phyloP scores from a whole-genome alignment of 805 yeast genomes.

The Myxozyma neotropica region DNA sequence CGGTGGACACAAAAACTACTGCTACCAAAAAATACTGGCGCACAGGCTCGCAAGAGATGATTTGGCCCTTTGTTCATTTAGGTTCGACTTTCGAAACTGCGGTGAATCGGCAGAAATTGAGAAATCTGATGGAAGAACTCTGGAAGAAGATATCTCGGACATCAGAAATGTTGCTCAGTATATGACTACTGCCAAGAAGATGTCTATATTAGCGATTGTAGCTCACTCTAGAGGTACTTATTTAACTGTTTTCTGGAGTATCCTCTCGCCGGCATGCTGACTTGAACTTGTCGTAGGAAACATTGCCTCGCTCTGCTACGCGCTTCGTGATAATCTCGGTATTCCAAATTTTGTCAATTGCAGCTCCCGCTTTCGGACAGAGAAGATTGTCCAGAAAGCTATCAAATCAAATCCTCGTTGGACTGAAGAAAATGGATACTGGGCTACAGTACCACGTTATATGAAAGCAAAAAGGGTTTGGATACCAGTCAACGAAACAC shows the following conservation, averaged over 20 bases:
- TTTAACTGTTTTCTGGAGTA: neutral
- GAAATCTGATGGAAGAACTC: slow-evolving; percentile 47
- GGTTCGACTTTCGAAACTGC: slow-evolving; percentile 86
- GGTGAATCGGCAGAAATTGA: slow-evolving; percentile 68
- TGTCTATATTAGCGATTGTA: slow-evolving; percentile 59
- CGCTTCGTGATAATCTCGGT: slow-evolving; percentile 47
- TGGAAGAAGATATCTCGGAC: slow-evolving; percentile 71
- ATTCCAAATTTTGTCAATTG: slow-evolving; percentile 73
- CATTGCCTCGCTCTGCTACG: slow-evolving; percentile 75
- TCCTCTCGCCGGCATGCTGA: neutral
- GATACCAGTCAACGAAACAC: slow-evolving; percentile 55
- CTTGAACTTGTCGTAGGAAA: slow-evolving; percentile 38
- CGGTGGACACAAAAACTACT: slow-evolving; percentile 80
- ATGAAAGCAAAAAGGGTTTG: slow-evolving; percentile 51
- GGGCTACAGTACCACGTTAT: slow-evolving; percentile 50
- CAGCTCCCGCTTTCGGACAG: slow-evolving; percentile 67
- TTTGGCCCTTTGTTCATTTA: slow-evolving; percentile 63
- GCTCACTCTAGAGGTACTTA: slow-evolving; percentile 75
- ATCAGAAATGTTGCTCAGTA: slow-evolving; percentile 52
- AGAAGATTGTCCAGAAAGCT: slow-evolving; percentile 50
- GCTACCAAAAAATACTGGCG: slow-evolving; percentile 69
- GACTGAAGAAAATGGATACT: slow-evolving; percentile 48
- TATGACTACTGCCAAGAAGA: slow-evolving; percentile 38
- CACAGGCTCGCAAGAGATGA: slow-evolving; percentile 52
- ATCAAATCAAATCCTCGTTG: slow-evolving; percentile 44